These are phyloP conservation scores for Tolypocladium cylindrosporum DNA, from an alignment of 2,329 filamentous ascomycete species.

Conservation along the genomic window DNA sequence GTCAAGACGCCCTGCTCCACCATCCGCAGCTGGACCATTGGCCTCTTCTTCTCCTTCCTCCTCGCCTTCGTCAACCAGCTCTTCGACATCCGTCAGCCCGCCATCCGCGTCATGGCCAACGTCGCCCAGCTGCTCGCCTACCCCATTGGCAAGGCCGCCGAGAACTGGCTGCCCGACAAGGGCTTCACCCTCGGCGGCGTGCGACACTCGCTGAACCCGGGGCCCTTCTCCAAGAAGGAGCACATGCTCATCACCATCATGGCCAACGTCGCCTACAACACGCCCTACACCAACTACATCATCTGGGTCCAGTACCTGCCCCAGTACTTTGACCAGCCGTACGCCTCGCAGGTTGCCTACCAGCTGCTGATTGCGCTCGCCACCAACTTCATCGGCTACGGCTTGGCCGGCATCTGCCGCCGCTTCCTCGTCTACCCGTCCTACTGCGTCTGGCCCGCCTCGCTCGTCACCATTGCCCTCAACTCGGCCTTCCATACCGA, in stretches of 20 bases:
- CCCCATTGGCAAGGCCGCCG: conserved; percentile 41
- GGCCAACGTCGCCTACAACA: conserved; percentile 47
- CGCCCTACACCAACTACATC: conserved; percentile 44
- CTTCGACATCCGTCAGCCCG: conserved; percentile 46
- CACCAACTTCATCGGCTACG: conserved; percentile 51
- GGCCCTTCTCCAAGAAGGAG: conserved; percentile 49
- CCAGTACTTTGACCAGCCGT: conserved; percentile 43
- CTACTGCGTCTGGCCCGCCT: conserved; percentile 48
- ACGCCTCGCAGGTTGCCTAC: conserved; percentile 40
- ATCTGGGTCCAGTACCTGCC: conserved; percentile 44
- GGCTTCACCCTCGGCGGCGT: conserved; percentile 36
- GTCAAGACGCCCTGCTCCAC: conserved; percentile 39
- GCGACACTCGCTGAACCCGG: conserved; percentile 42
- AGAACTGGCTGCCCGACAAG: conserved; percentile 38
- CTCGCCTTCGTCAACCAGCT: conserved; percentile 46
- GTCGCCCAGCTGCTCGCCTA: conserved; percentile 48
- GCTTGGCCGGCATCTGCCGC: conserved; percentile 43
- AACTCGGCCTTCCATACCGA: conserved; percentile 43
- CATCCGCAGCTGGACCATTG: conserved; percentile 43
- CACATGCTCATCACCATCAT: conserved; percentile 52
- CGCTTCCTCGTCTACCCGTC: conserved; percentile 46
- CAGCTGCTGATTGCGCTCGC: conserved; percentile 45
- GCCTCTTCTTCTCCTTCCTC: conserved; percentile 37
- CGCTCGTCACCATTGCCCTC: conserved; percentile 43
- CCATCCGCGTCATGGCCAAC: conserved; percentile 42